Evolutionary conservation across 768 basidiomycete species (phyloP).

Genomic region (Amanita inopinata): DNA sequence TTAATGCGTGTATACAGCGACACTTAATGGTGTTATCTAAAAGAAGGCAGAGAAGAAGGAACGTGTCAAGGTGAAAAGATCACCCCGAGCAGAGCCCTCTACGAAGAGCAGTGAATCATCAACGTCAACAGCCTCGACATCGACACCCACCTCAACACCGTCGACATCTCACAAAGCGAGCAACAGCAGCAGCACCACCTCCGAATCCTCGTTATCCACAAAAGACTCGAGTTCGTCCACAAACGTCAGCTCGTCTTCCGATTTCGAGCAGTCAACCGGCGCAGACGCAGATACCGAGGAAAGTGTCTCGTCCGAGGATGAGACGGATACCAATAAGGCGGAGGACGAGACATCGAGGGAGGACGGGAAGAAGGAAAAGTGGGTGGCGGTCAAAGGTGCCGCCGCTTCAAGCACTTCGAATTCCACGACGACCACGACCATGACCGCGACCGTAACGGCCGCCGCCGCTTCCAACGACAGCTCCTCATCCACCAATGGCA

Average conservation of each 20-base stretch:
- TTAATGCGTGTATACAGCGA: neutral
- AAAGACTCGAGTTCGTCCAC: neutral
- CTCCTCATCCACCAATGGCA: neutral
- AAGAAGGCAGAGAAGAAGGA: slow-evolving; percentile 51
- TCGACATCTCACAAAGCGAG: slow-evolving; percentile 13
- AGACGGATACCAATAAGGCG: slow-evolving; percentile 34
- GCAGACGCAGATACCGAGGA: slow-evolving; percentile 71
- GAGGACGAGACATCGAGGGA: slow-evolving; percentile 17
- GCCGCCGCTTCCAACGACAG: neutral
- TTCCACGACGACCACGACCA: slow-evolving; percentile 9
- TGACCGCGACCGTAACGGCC: neutral
- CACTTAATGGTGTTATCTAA: slow-evolving; percentile 4
- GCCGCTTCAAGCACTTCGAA: no score
- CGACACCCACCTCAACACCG: no score
- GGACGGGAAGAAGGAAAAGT: slow-evolving; percentile 50
- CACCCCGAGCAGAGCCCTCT: slow-evolving; percentile 30
- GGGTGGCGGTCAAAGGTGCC: slow-evolving; percentile 65
- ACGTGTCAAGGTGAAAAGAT: slow-evolving; percentile 45
- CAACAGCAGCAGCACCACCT: slow-evolving; percentile 14
- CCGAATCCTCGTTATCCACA: slow-evolving; percentile 22
- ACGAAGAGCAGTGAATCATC: slow-evolving; percentile 21
- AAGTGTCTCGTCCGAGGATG: slow-evolving; percentile 69
- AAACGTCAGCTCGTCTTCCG: slow-evolving; percentile 32
- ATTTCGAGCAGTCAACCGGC: slow-evolving; percentile 49
- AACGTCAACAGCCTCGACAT: slow-evolving; percentile 25